These are phyloP conservation scores for Pseudophaeomoniella oleicola DNA, from an alignment of 2,329 filamentous ascomycete genomes.

Conservation along the genomic window DNA sequence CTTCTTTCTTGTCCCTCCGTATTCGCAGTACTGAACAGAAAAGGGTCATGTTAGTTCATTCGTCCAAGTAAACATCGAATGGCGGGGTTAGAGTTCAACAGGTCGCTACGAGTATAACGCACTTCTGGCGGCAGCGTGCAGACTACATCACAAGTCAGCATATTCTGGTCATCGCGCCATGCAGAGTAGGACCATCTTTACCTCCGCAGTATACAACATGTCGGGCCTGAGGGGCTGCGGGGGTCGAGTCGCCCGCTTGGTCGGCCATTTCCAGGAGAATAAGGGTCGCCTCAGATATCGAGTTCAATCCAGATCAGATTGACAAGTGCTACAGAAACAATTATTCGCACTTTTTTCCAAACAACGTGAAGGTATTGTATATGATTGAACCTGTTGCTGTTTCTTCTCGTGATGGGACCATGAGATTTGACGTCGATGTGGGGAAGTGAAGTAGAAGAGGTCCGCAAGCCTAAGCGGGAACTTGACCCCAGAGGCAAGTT, in stretches of 20 bases:
- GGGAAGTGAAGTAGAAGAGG: no score
- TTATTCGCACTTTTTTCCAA: no score
- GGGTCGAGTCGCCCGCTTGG: background rate
- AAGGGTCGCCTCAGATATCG: no score
- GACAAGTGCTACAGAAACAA: no score
- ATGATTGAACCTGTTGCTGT: no score
- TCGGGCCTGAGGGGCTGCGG: constrained; percentile 29
- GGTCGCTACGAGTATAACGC: constrained; percentile 22
- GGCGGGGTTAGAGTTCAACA: background rate
- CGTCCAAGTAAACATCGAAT: background rate
- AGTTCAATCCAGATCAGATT: no score
- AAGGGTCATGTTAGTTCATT: background rate
- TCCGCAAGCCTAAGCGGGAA: no score
- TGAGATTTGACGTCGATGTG: no score
- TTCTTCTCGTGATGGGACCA: no score
- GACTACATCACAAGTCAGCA: constrained; percentile 25
- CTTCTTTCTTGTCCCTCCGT: constrained; percentile 90
- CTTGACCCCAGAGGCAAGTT: no score
- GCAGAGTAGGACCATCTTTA: constrained; percentile 12
- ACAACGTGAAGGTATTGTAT: no score
- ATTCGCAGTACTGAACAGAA: constrained; percentile 78
- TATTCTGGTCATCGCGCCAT: background rate
- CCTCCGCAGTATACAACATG: constrained; percentile 48
- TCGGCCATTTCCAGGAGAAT: no score
- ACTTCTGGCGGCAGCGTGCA: constrained; percentile 55